Evolutionary conservation across 257 asterid genomes (phyloP).

Genomic region (Capsicum chinense): DNA sequence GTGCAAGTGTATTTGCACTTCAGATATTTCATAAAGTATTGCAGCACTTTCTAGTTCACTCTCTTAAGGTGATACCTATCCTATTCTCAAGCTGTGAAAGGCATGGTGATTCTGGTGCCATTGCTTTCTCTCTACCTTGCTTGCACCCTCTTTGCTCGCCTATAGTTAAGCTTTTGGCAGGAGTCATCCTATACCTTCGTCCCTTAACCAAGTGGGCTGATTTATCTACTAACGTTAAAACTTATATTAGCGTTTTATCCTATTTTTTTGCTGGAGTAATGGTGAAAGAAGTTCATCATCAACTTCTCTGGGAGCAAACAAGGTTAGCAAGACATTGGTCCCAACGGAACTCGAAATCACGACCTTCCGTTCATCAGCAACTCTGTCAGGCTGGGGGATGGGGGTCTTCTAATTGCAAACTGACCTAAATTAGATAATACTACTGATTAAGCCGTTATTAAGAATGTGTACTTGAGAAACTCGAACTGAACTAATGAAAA

Average conservation of each 20-base stretch:
- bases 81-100: conserved; percentile 23
- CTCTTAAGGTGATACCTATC: conserved; percentile 16
- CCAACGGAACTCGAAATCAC: not conserved
- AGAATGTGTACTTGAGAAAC: not conserved
- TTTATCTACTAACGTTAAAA: conserved; percentile 7
- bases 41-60: not conserved
- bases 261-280: not conserved
- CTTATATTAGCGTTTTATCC: not conserved
- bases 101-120: not conserved
- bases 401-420: not conserved
- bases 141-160: not conserved
- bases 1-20: conserved; percentile 22
- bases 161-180: not conserved
- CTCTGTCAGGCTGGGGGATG: not conserved
- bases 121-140: not conserved
- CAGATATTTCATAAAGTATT: not conserved
- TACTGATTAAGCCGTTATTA: not conserved
- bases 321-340: conserved; percentile 9
- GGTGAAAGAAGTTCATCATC: not conserved
- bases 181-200: not conserved
- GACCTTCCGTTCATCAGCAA: not conserved
- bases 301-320: not conserved
- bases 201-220: not conserved
- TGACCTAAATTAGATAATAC: not conserved
- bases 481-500: not conserved